These are phyloP conservation scores for Penicillium pulvis DNA, from an alignment of 495 filamentous ascomycete genomes.

Conservation along the genomic window DNA sequence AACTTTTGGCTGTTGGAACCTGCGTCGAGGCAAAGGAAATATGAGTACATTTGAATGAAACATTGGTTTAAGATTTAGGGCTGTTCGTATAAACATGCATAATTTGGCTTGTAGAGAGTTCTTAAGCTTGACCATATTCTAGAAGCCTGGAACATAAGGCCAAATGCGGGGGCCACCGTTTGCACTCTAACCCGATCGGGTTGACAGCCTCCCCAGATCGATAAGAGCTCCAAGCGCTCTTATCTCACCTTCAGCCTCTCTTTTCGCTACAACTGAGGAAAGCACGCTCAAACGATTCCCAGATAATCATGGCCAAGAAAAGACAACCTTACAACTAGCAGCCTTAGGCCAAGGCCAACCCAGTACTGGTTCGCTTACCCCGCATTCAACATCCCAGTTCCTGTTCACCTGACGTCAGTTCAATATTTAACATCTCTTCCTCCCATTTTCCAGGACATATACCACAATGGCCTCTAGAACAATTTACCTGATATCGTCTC, in stretches of 20 bases:
- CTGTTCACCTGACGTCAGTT: slow-evolving; percentile 12
- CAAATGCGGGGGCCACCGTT: background rate
- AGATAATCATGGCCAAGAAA: background rate
- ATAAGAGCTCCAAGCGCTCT: background rate
- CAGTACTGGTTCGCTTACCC: slow-evolving; percentile 3
- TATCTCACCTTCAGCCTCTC: background rate
- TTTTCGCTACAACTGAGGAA: background rate
- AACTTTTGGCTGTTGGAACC: too few relatives aligned
- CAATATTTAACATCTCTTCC: background rate
- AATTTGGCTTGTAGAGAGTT: too few relatives aligned
- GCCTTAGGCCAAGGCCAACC: background rate
- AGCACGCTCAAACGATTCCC: background rate
- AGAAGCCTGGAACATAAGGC: background rate
- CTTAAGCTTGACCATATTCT: too few relatives aligned
- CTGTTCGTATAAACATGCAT: too few relatives aligned
- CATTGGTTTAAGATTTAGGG: background rate
- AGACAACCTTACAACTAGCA: background rate
- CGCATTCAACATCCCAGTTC: slow-evolving; percentile 5
- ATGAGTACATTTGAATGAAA: background rate
- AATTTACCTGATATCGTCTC: slow-evolving; percentile 28
- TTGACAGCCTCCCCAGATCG: background rate
- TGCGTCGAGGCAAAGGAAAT: too few relatives aligned
- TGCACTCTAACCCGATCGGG: background rate
- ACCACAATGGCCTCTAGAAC: slow-evolving; percentile 18
- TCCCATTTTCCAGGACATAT: background rate